Conservation (phyloP, 768 basidiomycete genomes). For the Fomitopsis serialis region DNA sequence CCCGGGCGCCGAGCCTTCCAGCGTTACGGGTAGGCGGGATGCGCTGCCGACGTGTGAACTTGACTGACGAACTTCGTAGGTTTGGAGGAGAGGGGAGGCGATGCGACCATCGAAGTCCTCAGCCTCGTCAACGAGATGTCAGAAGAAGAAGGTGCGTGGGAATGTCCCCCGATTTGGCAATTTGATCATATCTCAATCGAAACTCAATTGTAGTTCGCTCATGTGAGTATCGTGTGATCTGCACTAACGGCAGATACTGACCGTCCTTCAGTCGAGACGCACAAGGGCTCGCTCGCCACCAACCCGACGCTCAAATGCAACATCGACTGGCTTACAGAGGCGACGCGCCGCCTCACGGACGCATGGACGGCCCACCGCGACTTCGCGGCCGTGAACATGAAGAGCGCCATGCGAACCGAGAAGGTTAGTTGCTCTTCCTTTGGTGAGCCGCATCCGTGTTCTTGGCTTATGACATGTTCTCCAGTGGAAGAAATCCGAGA, state of each 20-base stretch:
- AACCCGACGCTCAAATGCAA: conserved; percentile 47
- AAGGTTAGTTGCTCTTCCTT: conserved; percentile 42
- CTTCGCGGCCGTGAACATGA: conserved; percentile 61
- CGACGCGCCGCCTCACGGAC: conserved; percentile 64
- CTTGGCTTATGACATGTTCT: background rate
- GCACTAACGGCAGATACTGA: conserved; percentile 1
- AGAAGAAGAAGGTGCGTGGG: conserved; percentile 58
- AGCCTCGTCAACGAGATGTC: conserved; percentile 61
- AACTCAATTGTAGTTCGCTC: background rate
- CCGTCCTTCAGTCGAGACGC: conserved; percentile 52
- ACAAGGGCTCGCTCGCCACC: conserved; percentile 50
- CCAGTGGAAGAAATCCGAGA: conserved; percentile 74
- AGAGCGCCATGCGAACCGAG: conserved; percentile 46
- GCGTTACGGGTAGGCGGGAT: background rate
- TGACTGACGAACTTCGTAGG: conserved; percentile 8
- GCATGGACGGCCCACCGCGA: conserved; percentile 54
- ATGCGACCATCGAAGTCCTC: conserved; percentile 68
- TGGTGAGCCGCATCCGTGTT: background rate
- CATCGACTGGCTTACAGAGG: conserved; percentile 84
- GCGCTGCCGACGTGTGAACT: too few relatives aligned
- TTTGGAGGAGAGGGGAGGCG: conserved; percentile 58
- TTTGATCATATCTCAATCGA: conserved; percentile 11
- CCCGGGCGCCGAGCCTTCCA: conserved; percentile 22
- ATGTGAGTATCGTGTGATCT: background rate
- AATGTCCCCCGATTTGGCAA: conserved; percentile 9